Evolutionary conservation across 2,329 filamentous ascomycete species (phyloP).

Genomic region (Monilinia aucupariae): DNA sequence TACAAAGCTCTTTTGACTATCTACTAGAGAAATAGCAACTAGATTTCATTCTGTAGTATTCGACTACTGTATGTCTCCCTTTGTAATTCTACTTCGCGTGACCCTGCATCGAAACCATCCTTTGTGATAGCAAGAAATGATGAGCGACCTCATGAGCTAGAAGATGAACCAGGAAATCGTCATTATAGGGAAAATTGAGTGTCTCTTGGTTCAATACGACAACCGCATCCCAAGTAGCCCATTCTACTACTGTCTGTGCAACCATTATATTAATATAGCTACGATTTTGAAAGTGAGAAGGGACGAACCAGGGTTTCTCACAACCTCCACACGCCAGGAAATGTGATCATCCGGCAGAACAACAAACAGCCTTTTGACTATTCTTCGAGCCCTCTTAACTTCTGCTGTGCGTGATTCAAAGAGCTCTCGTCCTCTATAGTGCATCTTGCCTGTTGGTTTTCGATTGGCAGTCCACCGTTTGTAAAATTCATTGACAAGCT

Average conservation of each 20-base stretch:
- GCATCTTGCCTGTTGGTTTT: not conserved
- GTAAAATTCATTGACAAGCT: not conserved
- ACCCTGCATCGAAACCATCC: too few relatives aligned
- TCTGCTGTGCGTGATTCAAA: not conserved
- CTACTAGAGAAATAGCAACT: too few relatives aligned
- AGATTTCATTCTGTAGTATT: too few relatives aligned
- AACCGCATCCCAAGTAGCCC: not conserved
- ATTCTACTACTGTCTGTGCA: not conserved
- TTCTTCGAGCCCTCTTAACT: not conserved
- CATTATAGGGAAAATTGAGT: not conserved
- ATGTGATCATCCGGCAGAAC: not conserved
- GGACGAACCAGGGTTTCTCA: not conserved
- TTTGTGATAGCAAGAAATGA: too few relatives aligned
- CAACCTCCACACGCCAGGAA: not conserved
- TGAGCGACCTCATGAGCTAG: constrained; percentile 6
- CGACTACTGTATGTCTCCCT: too few relatives aligned
- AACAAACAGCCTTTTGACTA: not conserved
- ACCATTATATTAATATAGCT: not conserved
- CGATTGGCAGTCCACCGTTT: not conserved
- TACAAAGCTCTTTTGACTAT: too few relatives aligned
- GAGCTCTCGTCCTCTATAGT: not conserved
- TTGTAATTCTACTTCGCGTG: too few relatives aligned
- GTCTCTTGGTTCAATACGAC: not conserved
- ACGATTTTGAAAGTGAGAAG: not conserved
- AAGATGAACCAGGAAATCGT: not conserved